Conservation (phyloP, 2,329 filamentous ascomycete species). For the Sphaerulina populicola region DNA sequence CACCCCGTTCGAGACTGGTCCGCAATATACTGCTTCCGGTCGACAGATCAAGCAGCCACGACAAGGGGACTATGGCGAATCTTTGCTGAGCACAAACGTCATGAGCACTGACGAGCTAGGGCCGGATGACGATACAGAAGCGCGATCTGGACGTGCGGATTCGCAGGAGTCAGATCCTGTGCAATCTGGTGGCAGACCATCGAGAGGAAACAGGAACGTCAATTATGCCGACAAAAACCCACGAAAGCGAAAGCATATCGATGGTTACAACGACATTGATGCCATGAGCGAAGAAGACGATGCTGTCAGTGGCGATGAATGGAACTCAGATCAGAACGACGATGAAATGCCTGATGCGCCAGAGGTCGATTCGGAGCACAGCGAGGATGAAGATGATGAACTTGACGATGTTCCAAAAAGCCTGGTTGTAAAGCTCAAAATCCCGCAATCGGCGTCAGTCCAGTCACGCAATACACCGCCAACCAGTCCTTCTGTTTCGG, state of each 20-base stretch:
- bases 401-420: slow-evolving; percentile 36
- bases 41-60: slow-evolving; percentile 67
- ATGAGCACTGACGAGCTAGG: slow-evolving; percentile 34
- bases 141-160: slow-evolving; percentile 33
- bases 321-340: slow-evolving; percentile 64
- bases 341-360: slow-evolving; percentile 43
- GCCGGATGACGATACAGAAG: slow-evolving; percentile 17
- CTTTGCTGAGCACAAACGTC: slow-evolving; percentile 49
- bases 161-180: slow-evolving; percentile 42
- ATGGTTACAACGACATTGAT: slow-evolving; percentile 52
- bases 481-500: slow-evolving; percentile 14
- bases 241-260: slow-evolving; percentile 43
- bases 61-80: slow-evolving; percentile 55
- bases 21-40: slow-evolving; percentile 70
- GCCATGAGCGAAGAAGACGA: slow-evolving; percentile 59
- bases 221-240: slow-evolving; percentile 27
- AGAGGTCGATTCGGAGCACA: slow-evolving; percentile 44
- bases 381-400: slow-evolving; percentile 34
- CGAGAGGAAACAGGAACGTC: slow-evolving; percentile 24
- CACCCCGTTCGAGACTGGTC: slow-evolving; percentile 63
- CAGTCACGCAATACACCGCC: slow-evolving; percentile 16
- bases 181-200: slow-evolving; percentile 34
- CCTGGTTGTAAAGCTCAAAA: slow-evolving; percentile 63
- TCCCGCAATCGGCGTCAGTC: slow-evolving; percentile 13
- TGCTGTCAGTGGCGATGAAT: slow-evolving; percentile 53